These are phyloP conservation scores for Sambucus nigra DNA, from an alignment of 129 eudicot species.

Conservation along the genomic window DNA sequence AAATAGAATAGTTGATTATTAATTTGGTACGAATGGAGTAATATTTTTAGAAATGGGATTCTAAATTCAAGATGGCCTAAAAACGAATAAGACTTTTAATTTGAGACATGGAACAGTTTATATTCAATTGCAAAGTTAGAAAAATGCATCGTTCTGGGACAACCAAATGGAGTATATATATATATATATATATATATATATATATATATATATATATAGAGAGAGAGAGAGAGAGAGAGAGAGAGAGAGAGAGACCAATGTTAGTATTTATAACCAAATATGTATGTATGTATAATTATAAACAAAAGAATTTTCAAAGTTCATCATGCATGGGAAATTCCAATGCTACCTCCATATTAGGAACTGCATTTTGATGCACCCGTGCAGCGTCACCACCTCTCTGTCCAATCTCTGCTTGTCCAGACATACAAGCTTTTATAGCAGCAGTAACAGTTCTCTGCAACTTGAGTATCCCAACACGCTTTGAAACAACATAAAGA, in stretches of 20 bases:
- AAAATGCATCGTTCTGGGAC: too few relatives aligned
- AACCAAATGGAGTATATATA: too few relatives aligned
- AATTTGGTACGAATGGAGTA: too few relatives aligned
- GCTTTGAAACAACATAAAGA: conserved; percentile 78
- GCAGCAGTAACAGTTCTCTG: conserved; percentile 59
- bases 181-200: too few relatives aligned
- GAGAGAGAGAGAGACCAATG: background rate
- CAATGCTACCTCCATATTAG: conserved; percentile 32
- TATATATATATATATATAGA: too few relatives aligned
- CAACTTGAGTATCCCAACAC: conserved; percentile 74
- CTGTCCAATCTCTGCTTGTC: conserved; percentile 23
- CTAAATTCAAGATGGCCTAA: too few relatives aligned
- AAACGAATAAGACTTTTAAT: too few relatives aligned
- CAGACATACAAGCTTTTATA: conserved; percentile 67
- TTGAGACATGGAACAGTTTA: too few relatives aligned
- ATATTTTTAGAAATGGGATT: too few relatives aligned
- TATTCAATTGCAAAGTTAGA: too few relatives aligned
- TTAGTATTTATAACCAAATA: background rate
- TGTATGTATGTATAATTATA: background rate
- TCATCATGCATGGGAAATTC: conserved; percentile 75
- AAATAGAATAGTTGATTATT: too few relatives aligned
- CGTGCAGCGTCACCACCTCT: conserved; percentile 28
- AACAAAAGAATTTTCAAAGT: conserved; percentile 33
- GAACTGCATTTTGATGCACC: conserved; percentile 35
- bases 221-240: too few relatives aligned